Evolutionary conservation across 1,284 basidiomycete species (phyloP), one percentile per base, ranked within the genome.

Genomic region (Apiotrichum gamsii): DNA sequence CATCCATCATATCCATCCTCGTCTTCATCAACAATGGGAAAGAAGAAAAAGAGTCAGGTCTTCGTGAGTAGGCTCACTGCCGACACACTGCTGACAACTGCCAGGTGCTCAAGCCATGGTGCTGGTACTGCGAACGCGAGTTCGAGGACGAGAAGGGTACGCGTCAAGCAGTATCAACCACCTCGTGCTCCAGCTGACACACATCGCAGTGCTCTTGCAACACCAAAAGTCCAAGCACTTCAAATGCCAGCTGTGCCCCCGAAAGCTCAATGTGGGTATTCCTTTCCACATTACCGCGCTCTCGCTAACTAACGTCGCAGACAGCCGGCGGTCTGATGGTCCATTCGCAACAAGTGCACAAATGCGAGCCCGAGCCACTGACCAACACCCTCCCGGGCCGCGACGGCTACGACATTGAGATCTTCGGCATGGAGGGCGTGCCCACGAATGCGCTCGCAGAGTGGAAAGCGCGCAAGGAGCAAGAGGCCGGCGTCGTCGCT

Each of bases 201-300:
- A 30, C 50, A 6, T n/a, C n/a, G n/a, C 60, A 93, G 95, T 98
- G 52, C 80, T 98, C 55, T 87, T 98, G 81, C 90, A 95, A 71
- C 94, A 98, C 72, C 95, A 98, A 70, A 98, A 97, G 75, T 94
- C 94, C 15, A 98, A 97, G 73, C 94, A 98, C 69, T 98, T 97
- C 80, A 93, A 93, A 72, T 97, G 94, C 67, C 84, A 85, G 52
- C 83, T 94, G 77, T 98, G 94, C 69, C 95, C 95, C 14, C 78
- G 94, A 59, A 82, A 93, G 53, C 77, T 98, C 55, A 97, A 98
- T 68, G 67, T 69, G 37, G 52, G 65, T 54, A 13, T 5, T 20
- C 23, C 16, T 35, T 28, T 14, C 30, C n/a, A n/a, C n/a, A n/a
- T n/a, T 16, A 4, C 30, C 19, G 3, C 8, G n/a, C n/a, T n/a